Percentiles rank a stretch among this genome's conserved stretches.
Evolutionary conservation across 768 basidiomycete species (phyloP).

Genomic region (Epithele typhae): DNA sequence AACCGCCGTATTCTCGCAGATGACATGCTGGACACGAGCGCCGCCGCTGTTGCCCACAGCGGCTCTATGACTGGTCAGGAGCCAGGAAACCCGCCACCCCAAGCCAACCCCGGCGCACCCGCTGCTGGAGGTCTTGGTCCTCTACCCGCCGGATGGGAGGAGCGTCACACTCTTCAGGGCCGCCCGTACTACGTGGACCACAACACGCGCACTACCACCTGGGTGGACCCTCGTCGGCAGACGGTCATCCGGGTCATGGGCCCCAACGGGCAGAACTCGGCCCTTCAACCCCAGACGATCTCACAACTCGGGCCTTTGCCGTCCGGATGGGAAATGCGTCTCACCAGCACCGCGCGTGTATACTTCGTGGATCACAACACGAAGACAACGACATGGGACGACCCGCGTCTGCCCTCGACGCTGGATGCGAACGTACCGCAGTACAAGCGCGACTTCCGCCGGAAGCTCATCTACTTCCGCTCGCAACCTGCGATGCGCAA

Average conservation of each 20-base stretch:
- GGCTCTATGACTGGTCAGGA: conserved; percentile 26
- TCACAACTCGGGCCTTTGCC: conserved; percentile 96
- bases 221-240: conserved; percentile 98
- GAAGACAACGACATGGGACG: conserved; percentile 99
- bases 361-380: conserved; percentile 99
- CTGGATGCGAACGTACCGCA: conserved; percentile 97
- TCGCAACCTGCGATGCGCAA: conserved; percentile 98
- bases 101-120: conserved; percentile 54
- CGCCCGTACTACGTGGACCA: conserved; percentile 99
- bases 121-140: conserved; percentile 73
- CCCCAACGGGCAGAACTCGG: conserved; percentile 82
- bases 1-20: conserved; percentile 80
- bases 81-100: conserved; percentile 31
- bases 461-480: conserved; percentile 99
- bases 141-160: conserved; percentile 97
- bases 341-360: conserved; percentile 95
- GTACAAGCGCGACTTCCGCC: conserved; percentile 98
- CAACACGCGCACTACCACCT: conserved; percentile 99
- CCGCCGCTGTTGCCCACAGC: conserved; percentile 22
- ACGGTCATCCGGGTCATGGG: conserved; percentile 97
- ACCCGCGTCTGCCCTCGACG: conserved; percentile 92
- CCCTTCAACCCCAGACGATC: conserved; percentile 91
- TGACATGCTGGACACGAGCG: conserved; percentile 76
- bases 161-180: conserved; percentile 97
- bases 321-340: conserved; percentile 99